phyloP scores from a whole-genome alignment of 139 green algal genomes.

The Chlorella sp. region DNA sequence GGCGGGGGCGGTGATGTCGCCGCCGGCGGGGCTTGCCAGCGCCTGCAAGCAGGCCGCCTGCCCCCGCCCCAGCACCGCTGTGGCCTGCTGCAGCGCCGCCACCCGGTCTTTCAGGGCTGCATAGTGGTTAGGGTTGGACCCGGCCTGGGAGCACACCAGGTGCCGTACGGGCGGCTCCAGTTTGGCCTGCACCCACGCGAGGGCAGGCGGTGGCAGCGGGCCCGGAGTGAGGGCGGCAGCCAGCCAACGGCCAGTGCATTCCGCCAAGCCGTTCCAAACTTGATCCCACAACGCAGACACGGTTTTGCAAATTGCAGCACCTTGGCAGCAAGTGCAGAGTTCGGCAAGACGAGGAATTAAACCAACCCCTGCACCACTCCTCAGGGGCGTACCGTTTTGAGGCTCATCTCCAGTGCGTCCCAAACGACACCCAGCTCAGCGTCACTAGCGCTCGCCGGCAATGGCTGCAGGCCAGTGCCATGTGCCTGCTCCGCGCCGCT shows the following conservation, averaged over 20 bases:
- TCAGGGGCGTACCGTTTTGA: not conserved
- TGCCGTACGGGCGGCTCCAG: conserved; percentile 13
- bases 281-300: too few relatives aligned
- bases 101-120: not conserved
- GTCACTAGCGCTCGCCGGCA: not conserved
- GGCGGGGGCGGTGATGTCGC: not conserved
- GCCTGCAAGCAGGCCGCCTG: not conserved
- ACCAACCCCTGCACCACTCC: too few relatives aligned
- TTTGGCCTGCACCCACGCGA: not conserved
- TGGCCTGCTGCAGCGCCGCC: not conserved
- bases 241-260: too few relatives aligned
- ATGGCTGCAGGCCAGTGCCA: not conserved
- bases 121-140: not conserved
- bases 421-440: not conserved
- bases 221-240: too few relatives aligned
- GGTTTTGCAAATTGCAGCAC: too few relatives aligned
- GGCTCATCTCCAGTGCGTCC: not conserved
- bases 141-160: conserved; percentile 10
- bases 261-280: too few relatives aligned
- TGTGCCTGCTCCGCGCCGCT: not conserved
- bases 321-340: too few relatives aligned
- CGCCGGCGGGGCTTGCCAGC: not conserved
- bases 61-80: not conserved
- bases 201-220: too few relatives aligned
- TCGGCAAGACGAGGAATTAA: not conserved